Conservation (phyloP, 805 yeast species). For the Lipomyces spencermartinsiae region DNA sequence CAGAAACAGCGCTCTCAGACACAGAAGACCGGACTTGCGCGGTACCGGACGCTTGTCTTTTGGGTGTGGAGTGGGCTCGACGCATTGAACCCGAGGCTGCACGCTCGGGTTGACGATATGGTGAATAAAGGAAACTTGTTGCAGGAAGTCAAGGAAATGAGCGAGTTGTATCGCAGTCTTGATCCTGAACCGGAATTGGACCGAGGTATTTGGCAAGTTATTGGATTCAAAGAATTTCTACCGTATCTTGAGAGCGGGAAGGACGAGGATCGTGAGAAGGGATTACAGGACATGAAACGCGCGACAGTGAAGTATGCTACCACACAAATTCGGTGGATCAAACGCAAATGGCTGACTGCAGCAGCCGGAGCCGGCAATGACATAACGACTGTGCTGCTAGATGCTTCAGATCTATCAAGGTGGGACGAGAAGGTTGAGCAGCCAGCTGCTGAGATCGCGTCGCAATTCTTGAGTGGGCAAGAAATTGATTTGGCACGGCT, state of each 20-base stretch:
- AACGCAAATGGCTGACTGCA: slow-evolving; percentile 63
- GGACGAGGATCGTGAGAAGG: slow-evolving; percentile 48
- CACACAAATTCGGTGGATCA: slow-evolving; percentile 89
- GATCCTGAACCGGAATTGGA: slow-evolving; percentile 58
- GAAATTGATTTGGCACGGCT: slow-evolving; percentile 24
- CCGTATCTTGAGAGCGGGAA: slow-evolving; percentile 60
- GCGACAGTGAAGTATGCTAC: slow-evolving; percentile 87
- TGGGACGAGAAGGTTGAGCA: slow-evolving; percentile 67
- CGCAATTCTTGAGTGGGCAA: slow-evolving; percentile 47
- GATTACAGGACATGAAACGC: slow-evolving; percentile 78
- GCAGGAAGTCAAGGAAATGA: slow-evolving; percentile 69
- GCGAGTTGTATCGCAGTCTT: slow-evolving; percentile 46
- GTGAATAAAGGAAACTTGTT: slow-evolving; percentile 64
- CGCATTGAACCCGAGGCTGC: slow-evolving; percentile 66
- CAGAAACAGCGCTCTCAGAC: slow-evolving; percentile 53
- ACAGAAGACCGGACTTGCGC: neutral
- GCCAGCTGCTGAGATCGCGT: slow-evolving; percentile 61
- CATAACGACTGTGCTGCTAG: slow-evolving; percentile 65
- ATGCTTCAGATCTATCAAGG: slow-evolving; percentile 70
- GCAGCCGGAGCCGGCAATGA: slow-evolving; percentile 51
- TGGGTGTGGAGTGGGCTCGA: slow-evolving; percentile 81
- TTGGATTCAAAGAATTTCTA: slow-evolving; percentile 88
- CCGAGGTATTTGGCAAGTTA: slow-evolving; percentile 89
- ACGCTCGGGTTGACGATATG: slow-evolving; percentile 85
- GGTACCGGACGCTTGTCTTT: slow-evolving; percentile 57